Conservation (phyloP, 2,329 filamentous ascomycete species). For the Calonectria pauciramosa region DNA sequence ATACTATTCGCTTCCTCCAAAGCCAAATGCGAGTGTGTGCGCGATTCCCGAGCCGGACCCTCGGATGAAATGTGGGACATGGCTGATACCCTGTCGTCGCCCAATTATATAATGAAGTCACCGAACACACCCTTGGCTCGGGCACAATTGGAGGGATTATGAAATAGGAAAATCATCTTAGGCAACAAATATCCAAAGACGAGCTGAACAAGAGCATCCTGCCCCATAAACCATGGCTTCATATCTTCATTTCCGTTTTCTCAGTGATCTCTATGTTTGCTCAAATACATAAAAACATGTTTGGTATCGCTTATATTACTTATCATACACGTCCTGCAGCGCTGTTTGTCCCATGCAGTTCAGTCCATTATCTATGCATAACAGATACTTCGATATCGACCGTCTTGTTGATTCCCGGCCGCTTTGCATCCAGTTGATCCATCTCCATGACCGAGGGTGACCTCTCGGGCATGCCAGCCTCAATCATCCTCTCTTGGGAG, state of each 20-base stretch:
- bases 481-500: slow-evolving; percentile 42
- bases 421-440: slow-evolving; percentile 40
- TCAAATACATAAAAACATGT: background rate
- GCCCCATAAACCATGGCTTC: too few relatives aligned
- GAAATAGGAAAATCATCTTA: background rate
- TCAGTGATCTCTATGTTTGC: background rate
- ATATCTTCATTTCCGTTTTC: background rate
- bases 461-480: slow-evolving; percentile 31
- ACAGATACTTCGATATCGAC: slow-evolving; percentile 30
- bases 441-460: slow-evolving; percentile 40
- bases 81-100: background rate
- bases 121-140: background rate
- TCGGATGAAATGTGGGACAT: background rate
- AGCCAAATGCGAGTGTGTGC: too few relatives aligned
- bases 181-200: background rate
- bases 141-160: background rate
- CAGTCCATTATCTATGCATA: background rate
- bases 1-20: background rate
- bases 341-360: background rate
- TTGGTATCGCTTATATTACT: background rate
- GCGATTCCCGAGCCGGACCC: background rate
- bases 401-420: slow-evolving; percentile 42
- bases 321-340: background rate
- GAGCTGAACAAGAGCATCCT: background rate
- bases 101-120: background rate